Evolutionary conservation across 2,329 filamentous ascomycete genomes (phyloP).

Genomic region (Raffaelea deltoideospora): DNA sequence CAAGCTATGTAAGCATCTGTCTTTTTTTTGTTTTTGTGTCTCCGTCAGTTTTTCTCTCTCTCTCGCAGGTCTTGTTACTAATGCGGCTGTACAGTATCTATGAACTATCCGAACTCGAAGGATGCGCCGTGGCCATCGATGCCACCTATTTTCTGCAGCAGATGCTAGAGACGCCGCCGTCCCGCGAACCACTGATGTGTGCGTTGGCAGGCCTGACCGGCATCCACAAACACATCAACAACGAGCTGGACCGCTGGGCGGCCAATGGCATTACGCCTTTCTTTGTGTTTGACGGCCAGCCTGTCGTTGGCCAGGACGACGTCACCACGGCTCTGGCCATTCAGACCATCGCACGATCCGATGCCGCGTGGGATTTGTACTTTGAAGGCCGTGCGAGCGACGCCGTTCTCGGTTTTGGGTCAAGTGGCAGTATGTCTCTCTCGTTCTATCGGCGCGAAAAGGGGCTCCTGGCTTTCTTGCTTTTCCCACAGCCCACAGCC

Average conservation of each 20-base stretch:
- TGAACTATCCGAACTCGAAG: conserved; percentile 55
- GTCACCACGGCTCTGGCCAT: conserved; percentile 48
- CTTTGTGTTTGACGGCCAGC: conserved; percentile 86
- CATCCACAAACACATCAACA: conserved; percentile 58
- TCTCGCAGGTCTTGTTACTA: no score
- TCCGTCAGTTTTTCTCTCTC: no score
- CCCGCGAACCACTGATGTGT: conserved; percentile 74
- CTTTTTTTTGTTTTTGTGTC: no score
- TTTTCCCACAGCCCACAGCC: conserved; percentile 13
- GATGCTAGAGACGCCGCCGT: conserved; percentile 54
- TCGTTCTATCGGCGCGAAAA: no score
- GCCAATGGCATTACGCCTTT: conserved; percentile 57
- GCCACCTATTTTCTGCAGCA: conserved; percentile 77
- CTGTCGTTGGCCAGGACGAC: conserved; percentile 61
- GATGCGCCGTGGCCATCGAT: conserved; percentile 68
- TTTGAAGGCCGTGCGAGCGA: conserved; percentile 63
- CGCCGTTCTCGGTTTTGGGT: conserved; percentile 77
- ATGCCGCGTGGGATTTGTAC: conserved; percentile 77
- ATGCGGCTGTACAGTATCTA: conserved; percentile 29
- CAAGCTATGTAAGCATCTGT: no score
- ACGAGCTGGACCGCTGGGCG: conserved; percentile 60
- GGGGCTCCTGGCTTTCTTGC: conserved; percentile 5
- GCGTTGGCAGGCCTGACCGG: conserved; percentile 82
- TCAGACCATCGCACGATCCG: conserved; percentile 53
- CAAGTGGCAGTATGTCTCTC: conserved; percentile 27